phyloP scores from a whole-genome alignment of 2,329 filamentous ascomycete species.

The Helminthosporium solani region DNA sequence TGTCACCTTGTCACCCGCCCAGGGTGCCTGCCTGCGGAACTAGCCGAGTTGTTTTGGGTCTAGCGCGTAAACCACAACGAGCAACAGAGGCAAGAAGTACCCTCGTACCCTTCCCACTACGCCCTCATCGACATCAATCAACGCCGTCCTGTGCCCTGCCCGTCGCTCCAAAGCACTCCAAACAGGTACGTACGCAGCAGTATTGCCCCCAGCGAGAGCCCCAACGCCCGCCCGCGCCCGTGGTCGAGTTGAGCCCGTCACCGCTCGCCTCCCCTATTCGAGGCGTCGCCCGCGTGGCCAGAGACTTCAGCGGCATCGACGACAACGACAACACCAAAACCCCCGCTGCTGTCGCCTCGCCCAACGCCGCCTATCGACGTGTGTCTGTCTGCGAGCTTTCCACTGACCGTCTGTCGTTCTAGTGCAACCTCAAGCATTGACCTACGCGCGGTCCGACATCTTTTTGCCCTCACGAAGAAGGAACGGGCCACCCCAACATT shows the following conservation, averaged over 20 bases:
- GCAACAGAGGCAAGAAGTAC: conserved; percentile 42
- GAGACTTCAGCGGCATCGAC: conserved; percentile 22
- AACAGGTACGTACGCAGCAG: conserved; percentile 34
- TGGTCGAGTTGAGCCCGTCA: conserved; percentile 23
- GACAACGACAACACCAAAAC: conserved; percentile 24
- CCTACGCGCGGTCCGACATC: conserved; percentile 40
- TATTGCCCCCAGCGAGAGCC: conserved; percentile 13
- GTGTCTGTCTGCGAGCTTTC: conserved; percentile 14
- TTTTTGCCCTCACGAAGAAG: conserved; percentile 23
- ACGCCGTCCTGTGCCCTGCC: conserved; percentile 28
- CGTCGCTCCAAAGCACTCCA: conserved; percentile 13
- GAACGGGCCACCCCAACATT: conserved; percentile 34
- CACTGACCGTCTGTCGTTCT: conserved; percentile 31
- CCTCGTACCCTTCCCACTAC: conserved; percentile 36
- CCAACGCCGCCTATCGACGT: conserved; percentile 1
- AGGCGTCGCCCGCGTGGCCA: conserved; percentile 27
- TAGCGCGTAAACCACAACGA: conserved; percentile 35
- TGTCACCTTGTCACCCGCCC: conserved; percentile 7
- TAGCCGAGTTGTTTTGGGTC: conserved; percentile 25
- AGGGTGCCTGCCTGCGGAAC: conserved; percentile 15
- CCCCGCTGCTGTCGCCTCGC: too few species aligned
- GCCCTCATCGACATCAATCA: conserved; percentile 21
- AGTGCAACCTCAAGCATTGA: conserved; percentile 43
- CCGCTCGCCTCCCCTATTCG: conserved; percentile 41
- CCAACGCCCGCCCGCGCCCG: conserved; percentile 23